A percentile compares a stretch with the other conserved stretches of the same genome.
phyloP scores from a whole-genome alignment of 2,329 filamentous ascomycete genomes.

The Chaetomiaceae sp. region DNA sequence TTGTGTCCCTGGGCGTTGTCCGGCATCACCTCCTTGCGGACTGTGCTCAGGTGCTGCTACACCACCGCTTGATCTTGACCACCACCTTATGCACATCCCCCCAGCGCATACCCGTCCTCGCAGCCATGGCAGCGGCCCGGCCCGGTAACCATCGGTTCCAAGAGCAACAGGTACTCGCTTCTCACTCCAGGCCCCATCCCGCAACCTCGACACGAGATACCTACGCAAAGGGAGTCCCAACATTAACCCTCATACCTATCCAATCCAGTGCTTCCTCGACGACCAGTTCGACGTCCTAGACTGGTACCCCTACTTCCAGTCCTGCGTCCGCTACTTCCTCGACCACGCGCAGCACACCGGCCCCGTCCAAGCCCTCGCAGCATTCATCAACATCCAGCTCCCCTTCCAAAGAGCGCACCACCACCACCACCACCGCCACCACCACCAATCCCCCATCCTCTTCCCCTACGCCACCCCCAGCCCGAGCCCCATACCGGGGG shows the following conservation, averaged over 20 bases:
- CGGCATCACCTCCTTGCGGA: too few relatives aligned
- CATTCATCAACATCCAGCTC: conserved; percentile 86
- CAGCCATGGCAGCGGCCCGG: conserved; percentile 30
- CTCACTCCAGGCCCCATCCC: neutral
- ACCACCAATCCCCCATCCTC: conserved; percentile 33
- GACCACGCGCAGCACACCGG: conserved; percentile 82
- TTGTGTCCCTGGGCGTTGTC: neutral
- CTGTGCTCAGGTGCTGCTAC: too few relatives aligned
- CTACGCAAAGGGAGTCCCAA: neutral
- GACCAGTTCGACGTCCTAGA: conserved; percentile 74
- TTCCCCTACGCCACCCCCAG: conserved; percentile 35
- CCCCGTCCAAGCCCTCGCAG: conserved; percentile 80
- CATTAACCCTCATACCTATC: neutral
- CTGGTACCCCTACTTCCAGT: conserved; percentile 89
- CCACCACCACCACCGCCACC: conserved; percentile 30
- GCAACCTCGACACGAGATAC: neutral
- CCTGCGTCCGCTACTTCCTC: conserved; percentile 85
- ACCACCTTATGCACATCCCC: too few relatives aligned
- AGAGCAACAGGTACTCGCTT: conserved; percentile 31
- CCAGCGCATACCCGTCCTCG: neutral
- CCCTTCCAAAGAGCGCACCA: conserved; percentile 67
- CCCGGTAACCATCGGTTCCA: conserved; percentile 27
- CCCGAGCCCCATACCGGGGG: neutral
- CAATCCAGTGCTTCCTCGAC: conserved; percentile 42
- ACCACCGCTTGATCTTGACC: too few relatives aligned